Conservation (phyloP, 2,329 filamentous ascomycete genomes). For the Claviceps cyperi region DNA sequence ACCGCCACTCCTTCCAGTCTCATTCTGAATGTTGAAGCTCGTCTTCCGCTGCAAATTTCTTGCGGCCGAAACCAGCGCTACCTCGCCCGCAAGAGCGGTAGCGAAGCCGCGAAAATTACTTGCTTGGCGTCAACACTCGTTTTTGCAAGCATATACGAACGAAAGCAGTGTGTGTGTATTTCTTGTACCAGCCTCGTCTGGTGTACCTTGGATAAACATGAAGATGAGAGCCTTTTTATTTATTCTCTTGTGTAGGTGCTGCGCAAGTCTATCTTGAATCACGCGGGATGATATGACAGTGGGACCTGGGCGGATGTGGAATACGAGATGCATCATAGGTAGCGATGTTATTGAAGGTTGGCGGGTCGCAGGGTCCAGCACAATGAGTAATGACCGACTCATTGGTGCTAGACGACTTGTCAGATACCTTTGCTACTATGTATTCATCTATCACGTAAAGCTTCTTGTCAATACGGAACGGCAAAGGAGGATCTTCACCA, state of each 20-base stretch:
- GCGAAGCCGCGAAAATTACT: constrained; percentile 52
- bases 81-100: constrained; percentile 63
- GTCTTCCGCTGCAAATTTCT: constrained; percentile 84
- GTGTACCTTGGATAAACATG: constrained; percentile 46
- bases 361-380: constrained; percentile 83
- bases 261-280: constrained; percentile 96
- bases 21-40: constrained; percentile 83
- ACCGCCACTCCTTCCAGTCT: constrained; percentile 25
- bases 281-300: constrained; percentile 76
- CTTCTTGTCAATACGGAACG: constrained; percentile 86
- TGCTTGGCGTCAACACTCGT: constrained; percentile 63
- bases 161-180: constrained; percentile 23
- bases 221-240: constrained; percentile 87
- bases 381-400: constrained; percentile 67
- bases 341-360: constrained; percentile 59
- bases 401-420: constrained; percentile 66
- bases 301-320: constrained; percentile 83
- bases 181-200: constrained; percentile 14
- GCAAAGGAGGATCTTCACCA: constrained; percentile 82
- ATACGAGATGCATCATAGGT: constrained; percentile 70
- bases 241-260: constrained; percentile 87
- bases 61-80: constrained; percentile 66
- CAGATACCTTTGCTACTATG: constrained; percentile 79
- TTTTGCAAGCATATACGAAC: constrained; percentile 75
- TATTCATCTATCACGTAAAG: constrained; percentile 52